These are phyloP conservation scores for Boletus mariae DNA, from an alignment of 1,284 basidiomycete species.

Conservation along the genomic window DNA sequence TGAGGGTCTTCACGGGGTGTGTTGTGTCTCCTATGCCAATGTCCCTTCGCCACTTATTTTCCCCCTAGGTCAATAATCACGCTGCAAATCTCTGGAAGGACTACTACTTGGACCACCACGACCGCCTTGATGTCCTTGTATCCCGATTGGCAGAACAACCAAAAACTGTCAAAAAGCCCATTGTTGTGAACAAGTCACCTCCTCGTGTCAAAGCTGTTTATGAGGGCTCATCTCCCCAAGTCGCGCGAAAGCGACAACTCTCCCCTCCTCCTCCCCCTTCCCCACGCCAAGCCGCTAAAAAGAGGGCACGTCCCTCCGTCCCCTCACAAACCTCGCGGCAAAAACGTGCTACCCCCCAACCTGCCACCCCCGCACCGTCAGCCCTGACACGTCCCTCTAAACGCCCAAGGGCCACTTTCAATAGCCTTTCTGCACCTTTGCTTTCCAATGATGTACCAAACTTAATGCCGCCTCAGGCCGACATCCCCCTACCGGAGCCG, in stretches of 20 bases:
- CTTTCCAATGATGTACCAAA: conserved; percentile 38
- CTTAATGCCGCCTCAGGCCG: conserved; percentile 52
- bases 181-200: conserved; percentile 28
- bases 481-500: conserved; percentile 53
- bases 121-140: conserved; percentile 52
- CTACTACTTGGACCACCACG: conserved; percentile 65
- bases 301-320: conserved; percentile 9
- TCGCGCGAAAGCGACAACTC: conserved; percentile 28
- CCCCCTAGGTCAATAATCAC: conserved; percentile 44
- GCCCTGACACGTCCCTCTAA: conserved; percentile 28
- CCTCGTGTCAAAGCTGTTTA: conserved; percentile 11
- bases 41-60: conserved; percentile 3
- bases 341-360: conserved; percentile 20
- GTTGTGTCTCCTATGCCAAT: conserved; percentile 10
- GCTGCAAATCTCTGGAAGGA: conserved; percentile 60
- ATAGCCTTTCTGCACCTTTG: conserved; percentile 51
- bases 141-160: conserved; percentile 25
- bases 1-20: conserved; percentile 41
- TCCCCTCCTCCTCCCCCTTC: conserved; percentile 13
- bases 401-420: conserved; percentile 43
- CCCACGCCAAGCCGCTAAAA: conserved; percentile 11
- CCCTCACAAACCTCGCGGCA: conserved; percentile 18
- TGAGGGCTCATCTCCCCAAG: conserved; percentile 18
- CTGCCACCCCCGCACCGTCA: conserved; percentile 15
- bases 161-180: conserved; percentile 49